Evolutionary conservation across 805 yeast species (phyloP), one percentile per base, ranked within the genome.

Genomic region (Kregervanrija fluxuum): DNA sequence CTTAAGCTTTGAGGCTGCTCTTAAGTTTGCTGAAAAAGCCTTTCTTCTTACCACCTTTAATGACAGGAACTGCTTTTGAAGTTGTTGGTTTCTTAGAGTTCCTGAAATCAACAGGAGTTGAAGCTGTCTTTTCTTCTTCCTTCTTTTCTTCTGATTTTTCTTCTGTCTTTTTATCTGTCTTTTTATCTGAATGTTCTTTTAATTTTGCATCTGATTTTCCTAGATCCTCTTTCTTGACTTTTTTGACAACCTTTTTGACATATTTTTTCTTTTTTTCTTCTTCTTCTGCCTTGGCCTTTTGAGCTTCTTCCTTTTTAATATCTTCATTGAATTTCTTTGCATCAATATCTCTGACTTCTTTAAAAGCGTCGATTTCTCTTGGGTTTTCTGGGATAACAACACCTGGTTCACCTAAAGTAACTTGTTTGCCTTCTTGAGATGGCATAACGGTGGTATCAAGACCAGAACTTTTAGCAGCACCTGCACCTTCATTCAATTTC

Each of bases 371-470:
- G 54, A 86, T 76, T n/a, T 77, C 72, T 37, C 72, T 74, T 14
- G 86, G 73, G 57, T 84, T 74, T 36, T 67, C 55, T 40, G 91
- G 91, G 52, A 84, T 60, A 34, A 69, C 74, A 48, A 85, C 72
- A 39, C 95, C 95, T 30, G 93, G 88, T 56, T 84, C 90, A 41
- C 87, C 85, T 33, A 69, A 51, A 44, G 73, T 54, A 8, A 72
- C 61, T 47, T 67, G 65, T 41, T 71, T 71, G 22, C 68, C 71
- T 50, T 72, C 77, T 13, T 54, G 33, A 4, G 71, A 59, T 38
- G 80, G 79, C 62, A 74, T 45, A 16, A 74, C 79, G 11, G 77
- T 70, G 6, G 37, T 37, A 16, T 33, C 45, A 6, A 34, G n/a
- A 34, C 28, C 38, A 11, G 45, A 13, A 41, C 74, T 57, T 40